Base-by-base conservation (phyloP, 1,284 basidiomycete genomes). In the Cryptococcus sp. region DNA sequence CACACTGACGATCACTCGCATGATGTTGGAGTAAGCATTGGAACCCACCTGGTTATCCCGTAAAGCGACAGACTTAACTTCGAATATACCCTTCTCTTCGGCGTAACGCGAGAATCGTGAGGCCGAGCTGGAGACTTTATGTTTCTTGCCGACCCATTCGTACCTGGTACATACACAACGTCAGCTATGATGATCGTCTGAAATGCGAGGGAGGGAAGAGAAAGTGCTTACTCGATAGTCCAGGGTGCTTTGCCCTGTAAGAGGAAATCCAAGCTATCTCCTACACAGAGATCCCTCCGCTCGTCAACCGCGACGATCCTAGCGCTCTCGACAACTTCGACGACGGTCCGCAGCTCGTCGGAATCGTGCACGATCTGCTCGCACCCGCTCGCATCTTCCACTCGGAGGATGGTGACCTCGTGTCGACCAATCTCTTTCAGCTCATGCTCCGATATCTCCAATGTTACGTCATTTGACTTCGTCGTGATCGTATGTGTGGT, bases 221-320 rank as follows among this genome's bases (percentile, higher is more conserved):
- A 6, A 38, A 41, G 11, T 10, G 80, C 85, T 54, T 68, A 93
- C 86, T 87, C 87, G 57, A 99, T 86, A 5, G 87, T 88, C 93
- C 95, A 99, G 2, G 95, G 94, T n/a, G 94, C 87, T 48, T 86
- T 90, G 52, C 95, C 95, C 78, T 97, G 93, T 19, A 99, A 82
- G 70, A 94, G 86, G 82, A 95, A 98, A 65, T 93, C 91, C 11
- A 91, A 84, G 50, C 86, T 83, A 67, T 98, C 94, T 25, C 94
- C 95, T 10, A 93, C 89, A 76, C 95, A 99, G 66, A 90, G 88
- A 75, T 98, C 88, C 63, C 83, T 82, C 51, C 87, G 84, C 47
- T 87, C 81, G 64, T 89, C 88, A 63, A 92, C 86, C 0, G 93
- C 86, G 39, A 93, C 84, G 60, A 99, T 94, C 10, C 91, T 87